These are phyloP conservation scores for Nevesoporus exiguus DNA, from an alignment of 768 basidiomycete genomes.

Conservation along the genomic window DNA sequence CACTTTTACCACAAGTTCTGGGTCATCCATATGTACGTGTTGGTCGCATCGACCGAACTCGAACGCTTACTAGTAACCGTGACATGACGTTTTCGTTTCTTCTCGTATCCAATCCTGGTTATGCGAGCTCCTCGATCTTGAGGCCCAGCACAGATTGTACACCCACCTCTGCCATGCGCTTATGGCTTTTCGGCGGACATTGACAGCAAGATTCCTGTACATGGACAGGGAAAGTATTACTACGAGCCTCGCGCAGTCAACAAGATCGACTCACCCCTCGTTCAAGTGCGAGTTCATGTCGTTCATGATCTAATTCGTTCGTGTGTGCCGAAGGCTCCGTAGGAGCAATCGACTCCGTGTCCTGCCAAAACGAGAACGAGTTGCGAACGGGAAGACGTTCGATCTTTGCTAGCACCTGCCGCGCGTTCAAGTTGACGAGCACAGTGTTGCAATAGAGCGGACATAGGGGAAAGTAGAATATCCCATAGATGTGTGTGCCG, in stretches of 20 bases:
- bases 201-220: constrained; percentile 1
- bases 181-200: neutral
- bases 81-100: neutral
- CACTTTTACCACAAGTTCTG: no score
- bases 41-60: neutral
- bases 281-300: neutral
- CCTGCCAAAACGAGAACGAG: constrained; percentile 6
- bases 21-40: neutral
- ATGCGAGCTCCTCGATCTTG: neutral
- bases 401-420: constrained; percentile 17
- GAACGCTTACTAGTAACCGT: neutral
- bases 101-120: neutral
- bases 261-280: neutral
- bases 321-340: neutral
- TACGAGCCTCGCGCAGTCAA: neutral
- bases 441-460: constrained; percentile 25
- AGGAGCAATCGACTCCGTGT: neutral
- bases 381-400: constrained; percentile 1
- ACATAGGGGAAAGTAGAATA: constrained; percentile 7
- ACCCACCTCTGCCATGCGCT: neutral
- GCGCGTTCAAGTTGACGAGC: constrained; percentile 31
- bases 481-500: constrained; percentile 1
- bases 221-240: no score
- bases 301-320: neutral
- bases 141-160: constrained; percentile 7